Percentiles rank a stretch among this genome's conserved stretches.
Evolutionary conservation across 306 rosid species (phyloP).

Genomic region (Pyrus communis): DNA sequence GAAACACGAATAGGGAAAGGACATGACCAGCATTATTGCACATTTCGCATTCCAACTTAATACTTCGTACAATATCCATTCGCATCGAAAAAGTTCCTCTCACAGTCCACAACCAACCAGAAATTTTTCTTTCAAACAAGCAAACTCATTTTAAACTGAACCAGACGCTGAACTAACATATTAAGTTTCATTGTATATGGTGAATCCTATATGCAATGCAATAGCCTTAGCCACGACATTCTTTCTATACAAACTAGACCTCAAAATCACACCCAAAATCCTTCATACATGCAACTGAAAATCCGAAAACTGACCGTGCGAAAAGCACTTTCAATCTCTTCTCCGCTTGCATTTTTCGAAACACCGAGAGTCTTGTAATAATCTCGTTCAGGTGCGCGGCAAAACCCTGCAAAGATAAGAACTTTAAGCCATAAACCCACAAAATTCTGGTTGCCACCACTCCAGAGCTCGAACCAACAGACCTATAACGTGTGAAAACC

Average conservation of each 20-base stretch:
- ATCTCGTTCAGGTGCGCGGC: conserved; percentile 41
- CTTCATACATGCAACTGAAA: background rate
- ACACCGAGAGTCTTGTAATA: conserved; percentile 70
- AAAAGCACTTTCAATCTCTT: conserved; percentile 73
- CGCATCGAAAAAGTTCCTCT: background rate
- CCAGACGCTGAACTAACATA: background rate
- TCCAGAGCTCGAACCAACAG: background rate
- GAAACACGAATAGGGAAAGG: background rate
- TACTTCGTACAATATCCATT: background rate
- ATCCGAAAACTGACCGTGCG: conserved; percentile 46
- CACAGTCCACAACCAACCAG: background rate
- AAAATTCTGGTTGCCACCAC: background rate
- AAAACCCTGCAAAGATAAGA: conserved; percentile 24
- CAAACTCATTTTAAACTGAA: background rate
- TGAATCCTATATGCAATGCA: background rate
- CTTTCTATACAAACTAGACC: background rate
- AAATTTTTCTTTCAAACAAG: background rate
- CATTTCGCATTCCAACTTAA: background rate
- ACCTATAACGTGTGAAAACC: conserved; percentile 27
- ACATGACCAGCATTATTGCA: background rate
- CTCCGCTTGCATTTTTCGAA: conserved; percentile 54
- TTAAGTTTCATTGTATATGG: background rate
- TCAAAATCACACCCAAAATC: background rate
- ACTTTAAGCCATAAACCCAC: background rate
- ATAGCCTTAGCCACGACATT: background rate